Evolutionary conservation across 2,329 filamentous ascomycete species (phyloP), one percentile per base, ranked within the genome.

Genomic region (Fusarium sp.): DNA sequence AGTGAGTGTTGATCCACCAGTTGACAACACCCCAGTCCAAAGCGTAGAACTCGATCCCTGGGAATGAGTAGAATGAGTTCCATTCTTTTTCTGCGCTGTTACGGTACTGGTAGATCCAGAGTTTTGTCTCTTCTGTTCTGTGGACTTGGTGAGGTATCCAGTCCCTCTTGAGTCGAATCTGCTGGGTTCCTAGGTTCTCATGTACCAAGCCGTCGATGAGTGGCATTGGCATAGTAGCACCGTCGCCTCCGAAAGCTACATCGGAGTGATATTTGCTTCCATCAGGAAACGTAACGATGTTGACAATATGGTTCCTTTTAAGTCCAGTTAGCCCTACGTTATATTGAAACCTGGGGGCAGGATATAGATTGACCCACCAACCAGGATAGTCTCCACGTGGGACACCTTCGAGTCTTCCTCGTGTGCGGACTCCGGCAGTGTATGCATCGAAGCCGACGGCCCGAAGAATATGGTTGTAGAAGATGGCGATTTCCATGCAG

Each of bases 171-270:
- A 91, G 79, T 1, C 88, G 85, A 63, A 89, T 82, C 68, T 89
- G 80, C 60, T 88, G 85, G 3, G 84, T 81, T 11, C 85, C 86
- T 3, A 90, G 78, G 72, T 88, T 87, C 54, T 77, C 63, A 40
- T 81, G 79, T 5, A 82, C 72, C 10, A 78, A 72, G 4, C 78
- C 78, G 7, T 83, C 78, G 24, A 82, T 74, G 4, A 92, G 79
- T 1, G 83, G 84, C 34, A 92, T 76, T 6, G 90, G 89, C 10
- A 79, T 78, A 0, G 86, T 89, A 0, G 88, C 82, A 2, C 87
- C 86, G 67, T 90, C 87, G n/a, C 86, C 87, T 20, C 90, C 90
- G 71, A 92, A 92, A 2, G 86, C 89, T 6, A 91, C 86, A 74
- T 92, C 91, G 6, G 87, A 78, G 76, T 85, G 79, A 74, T 86